Base-by-base conservation (phyloP, 371 early-diverging fungal genomes). In the Mucor irregularis region DNA sequence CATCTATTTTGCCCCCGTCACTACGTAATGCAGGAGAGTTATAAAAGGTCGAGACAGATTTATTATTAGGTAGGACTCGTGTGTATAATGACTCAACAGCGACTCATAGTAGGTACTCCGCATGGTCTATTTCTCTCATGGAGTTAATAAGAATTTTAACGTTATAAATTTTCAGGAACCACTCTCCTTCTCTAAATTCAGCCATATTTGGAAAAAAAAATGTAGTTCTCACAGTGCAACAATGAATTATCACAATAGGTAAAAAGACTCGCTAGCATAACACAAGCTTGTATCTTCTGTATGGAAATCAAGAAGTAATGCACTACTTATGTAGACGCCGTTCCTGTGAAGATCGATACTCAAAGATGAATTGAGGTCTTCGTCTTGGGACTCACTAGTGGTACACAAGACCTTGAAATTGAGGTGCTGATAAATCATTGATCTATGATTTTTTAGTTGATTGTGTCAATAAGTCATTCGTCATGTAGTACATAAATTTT, bases 131-230 rank as follows among this genome's bases (percentile, higher is more conserved):
- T n/a, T n/a, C n/a, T n/a, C n/a, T n/a, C n/a, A n/a, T n/a, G n/a
- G n/a, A n/a, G n/a, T n/a, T n/a, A n/a, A n/a, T n/a, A n/a, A n/a
- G n/a, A n/a, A n/a, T n/a, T n/a, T n/a, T n/a, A n/a, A n/a, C n/a
- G n/a, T n/a, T n/a, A n/a, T n/a, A n/a, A n/a, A n/a, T n/a, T 22
- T 22, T 44, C 45, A 45, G 45, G 45, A 45, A 45, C 45, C 29
- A 45, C 29, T 45, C 26, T 45, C 17, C 45, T 28, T 45, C 16
- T 16, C 4, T 45, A 26, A 40, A 29, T 45, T 14, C 45, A 28
- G 19, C 26, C 14, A 43, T 43, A 43, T 26, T 25, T 39, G n/a
- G 39, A 9, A 39, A 39, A 39, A 21, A 39, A 39, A 19, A 5
- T 9, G 10, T 14, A 39, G 21, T 4, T 39, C 14, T 7, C 10